Conservation (phyloP, 805 yeast genomes). For the Clavispora santaluciae region DNA sequence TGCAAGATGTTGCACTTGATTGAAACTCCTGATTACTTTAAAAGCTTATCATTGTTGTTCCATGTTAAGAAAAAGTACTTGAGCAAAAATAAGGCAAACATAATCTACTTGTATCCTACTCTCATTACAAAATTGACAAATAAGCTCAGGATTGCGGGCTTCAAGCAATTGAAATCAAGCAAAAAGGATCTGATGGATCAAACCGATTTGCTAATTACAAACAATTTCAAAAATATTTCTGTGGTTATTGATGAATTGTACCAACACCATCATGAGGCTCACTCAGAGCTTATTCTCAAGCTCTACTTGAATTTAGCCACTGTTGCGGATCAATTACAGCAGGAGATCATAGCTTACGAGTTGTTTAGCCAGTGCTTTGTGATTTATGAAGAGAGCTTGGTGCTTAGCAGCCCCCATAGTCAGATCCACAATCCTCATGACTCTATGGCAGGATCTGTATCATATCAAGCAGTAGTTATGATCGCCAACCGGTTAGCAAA, state of each 20-base stretch:
- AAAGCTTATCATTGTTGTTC: constrained; percentile 28
- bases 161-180: constrained; percentile 17
- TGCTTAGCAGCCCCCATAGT: constrained; percentile 15
- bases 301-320: constrained; percentile 63
- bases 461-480: constrained; percentile 44
- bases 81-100: constrained; percentile 49
- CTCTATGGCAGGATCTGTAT: constrained; percentile 40
- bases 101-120: constrained; percentile 71
- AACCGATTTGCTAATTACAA: constrained; percentile 31
- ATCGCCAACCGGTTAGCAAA: constrained; percentile 43
- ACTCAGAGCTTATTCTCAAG: constrained; percentile 38
- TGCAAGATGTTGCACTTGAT: constrained; percentile 69
- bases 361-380: constrained; percentile 84
- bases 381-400: constrained; percentile 63
- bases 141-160: constrained; percentile 47
- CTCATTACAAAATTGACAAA: constrained; percentile 58
- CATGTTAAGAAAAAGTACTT: constrained; percentile 42
- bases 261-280: constrained; percentile 28
- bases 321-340: constrained; percentile 70
- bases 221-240: constrained; percentile 70
- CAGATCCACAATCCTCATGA: constrained; percentile 30
- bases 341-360: constrained; percentile 77
- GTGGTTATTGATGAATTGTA: constrained; percentile 65
- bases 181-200: constrained; percentile 25
- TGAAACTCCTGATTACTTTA: constrained; percentile 40